Conservation (phyloP, 352 stramenopile genomes). For the Thalassiosira livingstoniorum region DNA sequence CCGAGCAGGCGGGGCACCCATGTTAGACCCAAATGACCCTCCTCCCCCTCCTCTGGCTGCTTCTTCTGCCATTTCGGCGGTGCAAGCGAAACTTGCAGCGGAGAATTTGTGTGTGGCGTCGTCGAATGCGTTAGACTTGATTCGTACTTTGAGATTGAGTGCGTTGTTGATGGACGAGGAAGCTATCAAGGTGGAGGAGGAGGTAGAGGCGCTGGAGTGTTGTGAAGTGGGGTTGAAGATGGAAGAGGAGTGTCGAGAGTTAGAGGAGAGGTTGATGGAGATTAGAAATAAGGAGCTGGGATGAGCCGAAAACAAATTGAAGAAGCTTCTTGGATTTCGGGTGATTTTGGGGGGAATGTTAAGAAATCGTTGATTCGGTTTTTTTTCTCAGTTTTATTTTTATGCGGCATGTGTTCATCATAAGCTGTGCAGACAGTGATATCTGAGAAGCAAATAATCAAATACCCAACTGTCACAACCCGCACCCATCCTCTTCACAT, state of each 20-base stretch:
- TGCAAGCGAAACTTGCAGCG: constrained; percentile 75
- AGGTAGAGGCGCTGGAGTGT: constrained; percentile 66
- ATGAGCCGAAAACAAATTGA: too few species aligned
- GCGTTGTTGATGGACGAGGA: constrained; percentile 82
- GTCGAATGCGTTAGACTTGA: constrained; percentile 77
- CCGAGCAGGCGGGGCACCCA: constrained; percentile 66
- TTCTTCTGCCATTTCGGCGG: constrained; percentile 49
- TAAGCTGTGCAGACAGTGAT: too few species aligned
- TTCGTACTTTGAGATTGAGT: constrained; percentile 78
- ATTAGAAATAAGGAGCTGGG: constrained; percentile 57
- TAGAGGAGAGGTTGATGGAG: constrained; percentile 75
- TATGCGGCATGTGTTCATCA: too few species aligned
- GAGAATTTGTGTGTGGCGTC: constrained; percentile 82
- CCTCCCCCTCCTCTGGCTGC: constrained; percentile 79
- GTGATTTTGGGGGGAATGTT: too few species aligned
- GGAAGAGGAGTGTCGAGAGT: constrained; percentile 58
- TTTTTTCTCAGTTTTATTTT: too few species aligned
- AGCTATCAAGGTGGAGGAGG: constrained; percentile 74
- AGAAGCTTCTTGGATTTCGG: too few species aligned
- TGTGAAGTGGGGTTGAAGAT: constrained; percentile 58
- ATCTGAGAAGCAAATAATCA: too few species aligned
- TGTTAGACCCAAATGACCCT: constrained; percentile 75
- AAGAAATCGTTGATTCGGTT: too few species aligned
- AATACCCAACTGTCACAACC: too few species aligned
- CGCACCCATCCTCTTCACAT: too few species aligned